Conservation (phyloP, 352 stramenopile species). For the Pythium plurisporium region DNA sequence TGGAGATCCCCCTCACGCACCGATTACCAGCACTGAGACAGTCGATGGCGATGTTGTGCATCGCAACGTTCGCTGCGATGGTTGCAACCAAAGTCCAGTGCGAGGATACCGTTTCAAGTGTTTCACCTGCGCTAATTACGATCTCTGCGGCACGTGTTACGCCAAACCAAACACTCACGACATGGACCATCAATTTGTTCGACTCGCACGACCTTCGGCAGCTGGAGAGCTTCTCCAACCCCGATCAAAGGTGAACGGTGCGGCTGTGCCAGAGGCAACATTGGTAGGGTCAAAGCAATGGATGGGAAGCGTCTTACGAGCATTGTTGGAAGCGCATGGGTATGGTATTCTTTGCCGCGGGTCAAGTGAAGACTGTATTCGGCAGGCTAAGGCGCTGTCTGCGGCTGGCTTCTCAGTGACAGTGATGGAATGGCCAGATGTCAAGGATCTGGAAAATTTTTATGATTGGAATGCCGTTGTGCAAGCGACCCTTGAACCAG, state of each 20-base stretch:
- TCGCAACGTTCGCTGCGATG: conserved; percentile 72
- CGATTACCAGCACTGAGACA: neutral
- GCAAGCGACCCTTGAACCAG: conserved; percentile 37
- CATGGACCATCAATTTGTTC: conserved; percentile 64
- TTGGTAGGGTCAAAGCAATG: conserved; percentile 60
- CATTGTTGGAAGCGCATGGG: conserved; percentile 40
- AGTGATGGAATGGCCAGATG: conserved; percentile 34
- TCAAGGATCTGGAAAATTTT: conserved; percentile 32
- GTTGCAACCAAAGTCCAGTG: conserved; percentile 67
- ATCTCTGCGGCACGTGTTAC: conserved; percentile 68
- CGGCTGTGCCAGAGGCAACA: conserved; percentile 40
- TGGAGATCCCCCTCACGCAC: neutral
- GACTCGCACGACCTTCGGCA: conserved; percentile 38
- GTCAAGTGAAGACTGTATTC: conserved; percentile 30
- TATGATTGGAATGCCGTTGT: conserved; percentile 50
- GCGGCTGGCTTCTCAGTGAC: conserved; percentile 39
- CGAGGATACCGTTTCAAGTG: conserved; percentile 75
- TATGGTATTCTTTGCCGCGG: conserved; percentile 45
- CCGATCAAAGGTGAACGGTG: conserved; percentile 45
- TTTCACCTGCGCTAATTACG: conserved; percentile 69
- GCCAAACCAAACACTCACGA: conserved; percentile 47
- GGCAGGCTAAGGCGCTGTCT: conserved; percentile 32
- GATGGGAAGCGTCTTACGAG: conserved; percentile 52
- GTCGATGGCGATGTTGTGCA: conserved; percentile 32
- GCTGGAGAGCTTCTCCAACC: conserved; percentile 54